Percentiles rank a stretch among this genome's conserved stretches.
Conservation (phyloP, 148 eudicot genomes). For the Rhododendron ovatum region DNA sequence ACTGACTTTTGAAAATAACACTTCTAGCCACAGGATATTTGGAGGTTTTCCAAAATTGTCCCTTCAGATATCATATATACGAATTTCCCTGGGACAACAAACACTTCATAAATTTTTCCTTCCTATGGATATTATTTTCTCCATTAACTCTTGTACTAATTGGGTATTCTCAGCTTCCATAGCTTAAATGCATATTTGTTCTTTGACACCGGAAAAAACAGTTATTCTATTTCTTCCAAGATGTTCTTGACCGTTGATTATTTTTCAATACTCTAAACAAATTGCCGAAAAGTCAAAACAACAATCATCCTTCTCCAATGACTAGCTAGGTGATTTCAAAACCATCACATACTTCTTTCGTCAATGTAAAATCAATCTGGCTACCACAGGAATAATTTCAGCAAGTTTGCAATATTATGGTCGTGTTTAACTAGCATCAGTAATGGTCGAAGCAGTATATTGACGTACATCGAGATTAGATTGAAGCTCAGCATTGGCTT, state of each 20-base stretch:
- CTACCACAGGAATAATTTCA: neutral
- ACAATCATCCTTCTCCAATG: neutral
- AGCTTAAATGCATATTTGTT: neutral
- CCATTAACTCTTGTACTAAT: neutral
- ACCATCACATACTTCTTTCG: neutral
- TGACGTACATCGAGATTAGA: constrained; percentile 83
- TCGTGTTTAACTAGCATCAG: neutral
- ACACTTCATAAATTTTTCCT: neutral
- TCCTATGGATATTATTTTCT: neutral
- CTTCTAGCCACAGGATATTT: neutral
- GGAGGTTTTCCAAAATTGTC: neutral
- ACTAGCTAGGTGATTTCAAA: neutral
- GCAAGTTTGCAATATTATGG: neutral
- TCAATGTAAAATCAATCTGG: neutral
- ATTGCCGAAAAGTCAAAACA: neutral
- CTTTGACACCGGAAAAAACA: neutral
- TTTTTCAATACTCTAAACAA: neutral
- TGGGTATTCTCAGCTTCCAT: neutral
- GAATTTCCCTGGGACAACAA: too few species aligned
- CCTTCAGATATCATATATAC: neutral
- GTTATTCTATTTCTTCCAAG: neutral
- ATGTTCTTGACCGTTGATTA: neutral
- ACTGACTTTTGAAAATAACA: neutral
- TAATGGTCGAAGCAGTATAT: neutral
- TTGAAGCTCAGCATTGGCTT: constrained; percentile 96